Evolutionary conservation across 1,284 basidiomycete species (phyloP).

Genomic region (Sparassis latifolia): DNA sequence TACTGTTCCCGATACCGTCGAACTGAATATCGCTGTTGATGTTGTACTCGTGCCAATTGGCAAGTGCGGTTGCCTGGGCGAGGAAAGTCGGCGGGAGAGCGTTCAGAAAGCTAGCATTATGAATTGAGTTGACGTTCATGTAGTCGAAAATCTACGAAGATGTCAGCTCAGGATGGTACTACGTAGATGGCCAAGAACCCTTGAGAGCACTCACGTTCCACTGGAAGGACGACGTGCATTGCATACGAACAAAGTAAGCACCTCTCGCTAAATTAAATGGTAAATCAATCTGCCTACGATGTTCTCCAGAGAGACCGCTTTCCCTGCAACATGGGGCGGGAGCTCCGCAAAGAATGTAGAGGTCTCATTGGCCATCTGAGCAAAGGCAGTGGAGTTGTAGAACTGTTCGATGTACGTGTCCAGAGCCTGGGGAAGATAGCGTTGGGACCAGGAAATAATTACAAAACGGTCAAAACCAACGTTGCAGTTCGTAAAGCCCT

Average conservation of each 20-base stretch:
- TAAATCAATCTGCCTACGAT: slow-evolving; percentile 23
- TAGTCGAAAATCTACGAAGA: slow-evolving; percentile 37
- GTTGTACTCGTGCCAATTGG: slow-evolving; percentile 45
- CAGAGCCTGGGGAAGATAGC: slow-evolving; percentile 21
- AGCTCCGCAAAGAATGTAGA: slow-evolving; percentile 35
- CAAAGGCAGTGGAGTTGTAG: slow-evolving; percentile 32
- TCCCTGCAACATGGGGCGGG: slow-evolving; percentile 33
- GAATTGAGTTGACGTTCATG: slow-evolving; percentile 47
- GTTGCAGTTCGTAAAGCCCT: slow-evolving; percentile 42
- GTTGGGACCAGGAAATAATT: not conserved
- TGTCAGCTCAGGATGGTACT: too few relatives aligned
- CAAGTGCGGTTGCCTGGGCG: slow-evolving; percentile 36
- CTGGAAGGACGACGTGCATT: slow-evolving; percentile 10
- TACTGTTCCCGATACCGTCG: slow-evolving; percentile 33
- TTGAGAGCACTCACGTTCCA: slow-evolving; percentile 26
- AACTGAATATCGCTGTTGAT: slow-evolving; percentile 35
- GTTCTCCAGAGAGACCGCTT: slow-evolving; percentile 35
- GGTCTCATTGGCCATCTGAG: slow-evolving; percentile 26
- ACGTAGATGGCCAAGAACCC: not conserved
- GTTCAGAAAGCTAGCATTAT: slow-evolving; percentile 33
- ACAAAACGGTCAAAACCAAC: slow-evolving; percentile 17
- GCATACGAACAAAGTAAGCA: too few relatives aligned
- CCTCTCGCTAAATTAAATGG: too few relatives aligned
- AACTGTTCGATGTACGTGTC: slow-evolving; percentile 21
- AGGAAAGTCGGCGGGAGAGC: slow-evolving; percentile 27